Conservation (phyloP, 1,284 basidiomycete species). For the Exobasidium rhododendri region DNA sequence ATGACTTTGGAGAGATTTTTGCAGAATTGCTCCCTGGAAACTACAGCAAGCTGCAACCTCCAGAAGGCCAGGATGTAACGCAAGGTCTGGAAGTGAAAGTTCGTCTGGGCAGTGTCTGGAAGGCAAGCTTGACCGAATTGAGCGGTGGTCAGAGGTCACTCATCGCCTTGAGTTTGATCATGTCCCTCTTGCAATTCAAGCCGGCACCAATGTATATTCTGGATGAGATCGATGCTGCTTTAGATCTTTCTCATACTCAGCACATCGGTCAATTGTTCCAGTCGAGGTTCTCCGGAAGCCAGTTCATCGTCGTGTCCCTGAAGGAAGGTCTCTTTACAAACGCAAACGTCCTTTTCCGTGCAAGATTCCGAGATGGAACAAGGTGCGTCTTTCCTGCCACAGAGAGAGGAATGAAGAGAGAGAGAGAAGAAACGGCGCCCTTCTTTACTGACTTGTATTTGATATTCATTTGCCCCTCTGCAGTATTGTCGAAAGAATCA, state of each 20-base stretch:
- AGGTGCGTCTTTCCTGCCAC: too few species aligned
- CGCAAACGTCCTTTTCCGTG: constrained; percentile 92
- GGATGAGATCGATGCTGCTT: constrained; percentile 95
- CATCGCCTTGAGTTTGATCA: constrained; percentile 93
- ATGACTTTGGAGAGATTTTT: constrained; percentile 94
- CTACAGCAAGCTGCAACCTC: constrained; percentile 89
- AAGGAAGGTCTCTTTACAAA: constrained; percentile 95
- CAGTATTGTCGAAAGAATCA: constrained; percentile 6
- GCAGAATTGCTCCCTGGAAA: constrained; percentile 93
- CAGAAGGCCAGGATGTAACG: constrained; percentile 87
- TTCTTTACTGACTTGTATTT: not conserved
- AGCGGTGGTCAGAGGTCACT: constrained; percentile 96
- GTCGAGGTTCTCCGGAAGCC: constrained; percentile 93
- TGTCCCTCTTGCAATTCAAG: constrained; percentile 97
- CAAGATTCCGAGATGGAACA: constrained; percentile 86
- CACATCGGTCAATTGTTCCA: constrained; percentile 95
- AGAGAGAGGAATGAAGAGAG: too few species aligned
- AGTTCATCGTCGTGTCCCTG: constrained; percentile 95
- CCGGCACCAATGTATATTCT: constrained; percentile 99
- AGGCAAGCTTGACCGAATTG: constrained; percentile 91
- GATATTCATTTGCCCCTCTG: not conserved
- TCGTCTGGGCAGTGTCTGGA: constrained; percentile 90
- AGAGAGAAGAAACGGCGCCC: too few species aligned
- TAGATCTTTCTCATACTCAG: constrained; percentile 90
- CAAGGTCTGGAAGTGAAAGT: constrained; percentile 97